Evolutionary conservation across 176 grass and related monocot genomes (phyloP).

Genomic region (Paspalum notatum): DNA sequence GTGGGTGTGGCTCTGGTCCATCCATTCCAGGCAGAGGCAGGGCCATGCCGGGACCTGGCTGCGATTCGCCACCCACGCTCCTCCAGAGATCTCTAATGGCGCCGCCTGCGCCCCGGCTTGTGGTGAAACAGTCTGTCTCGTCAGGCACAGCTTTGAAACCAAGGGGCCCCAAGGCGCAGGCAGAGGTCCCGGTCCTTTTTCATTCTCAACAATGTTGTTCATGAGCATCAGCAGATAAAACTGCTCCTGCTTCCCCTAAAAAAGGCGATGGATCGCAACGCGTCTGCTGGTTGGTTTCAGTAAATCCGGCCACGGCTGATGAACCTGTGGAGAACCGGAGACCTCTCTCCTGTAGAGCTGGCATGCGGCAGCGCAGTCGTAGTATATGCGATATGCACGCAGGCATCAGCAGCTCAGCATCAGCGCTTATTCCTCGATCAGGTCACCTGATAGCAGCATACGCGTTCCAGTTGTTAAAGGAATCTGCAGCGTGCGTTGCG

Average conservation of each 20-base stretch:
- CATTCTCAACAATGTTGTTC: not conserved
- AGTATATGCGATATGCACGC: not conserved
- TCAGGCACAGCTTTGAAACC: not conserved
- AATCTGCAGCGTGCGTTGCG: not conserved
- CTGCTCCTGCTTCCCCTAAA: too few species aligned
- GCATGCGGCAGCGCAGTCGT: not conserved
- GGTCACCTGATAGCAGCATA: not conserved
- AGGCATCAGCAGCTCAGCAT: too few species aligned
- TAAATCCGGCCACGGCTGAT: too few species aligned
- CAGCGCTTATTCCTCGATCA: too few species aligned
- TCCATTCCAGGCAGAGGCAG: not conserved
- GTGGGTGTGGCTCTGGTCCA: not conserved
- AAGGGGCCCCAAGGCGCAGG: not conserved
- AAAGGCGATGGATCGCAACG: too few species aligned
- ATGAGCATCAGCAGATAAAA: not conserved
- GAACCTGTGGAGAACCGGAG: too few species aligned
- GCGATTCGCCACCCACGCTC: constrained; percentile 8
- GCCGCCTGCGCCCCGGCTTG: not conserved
- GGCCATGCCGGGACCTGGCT: too few species aligned
- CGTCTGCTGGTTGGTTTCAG: not conserved
- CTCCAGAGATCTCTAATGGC: not conserved
- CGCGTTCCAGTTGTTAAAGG: not conserved
- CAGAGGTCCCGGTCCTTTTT: too few species aligned
- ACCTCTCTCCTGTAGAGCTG: too few species aligned
- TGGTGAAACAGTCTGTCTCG: not conserved